phyloP scores from a whole-genome alignment of 176 grass and related monocot genomes.

The Carex pumila region DNA sequence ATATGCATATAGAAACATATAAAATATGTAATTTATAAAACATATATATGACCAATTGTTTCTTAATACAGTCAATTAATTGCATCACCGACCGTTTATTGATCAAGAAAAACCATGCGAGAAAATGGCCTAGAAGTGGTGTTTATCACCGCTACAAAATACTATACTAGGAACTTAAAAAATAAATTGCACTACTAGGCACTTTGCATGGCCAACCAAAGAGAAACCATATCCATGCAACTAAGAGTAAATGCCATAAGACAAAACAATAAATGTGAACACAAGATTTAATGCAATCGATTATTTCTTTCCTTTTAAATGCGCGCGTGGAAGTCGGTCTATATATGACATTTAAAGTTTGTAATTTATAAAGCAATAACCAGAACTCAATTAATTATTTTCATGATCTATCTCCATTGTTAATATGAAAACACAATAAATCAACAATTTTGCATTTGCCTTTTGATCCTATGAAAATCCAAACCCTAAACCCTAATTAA shows the following conservation, averaged over 20 bases:
- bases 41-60: not conserved
- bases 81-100: not conserved
- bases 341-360: not conserved
- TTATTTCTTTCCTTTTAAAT: not conserved
- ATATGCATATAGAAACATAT: not conserved
- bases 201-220: conserved; percentile 17
- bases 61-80: not conserved
- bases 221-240: conserved; percentile 13
- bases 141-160: not conserved
- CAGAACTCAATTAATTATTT: not conserved
- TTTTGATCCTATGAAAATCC: not conserved
- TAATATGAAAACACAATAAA: not conserved
- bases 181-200: conserved; percentile 13
- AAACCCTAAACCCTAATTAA: not conserved
- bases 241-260: not conserved
- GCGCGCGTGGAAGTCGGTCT: not conserved
- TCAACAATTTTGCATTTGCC: not conserved
- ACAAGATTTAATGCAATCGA: not conserved
- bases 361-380: not conserved
- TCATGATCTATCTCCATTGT: not conserved
- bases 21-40: not conserved
- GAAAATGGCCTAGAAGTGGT: conserved; percentile 4
- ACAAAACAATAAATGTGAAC: not conserved
- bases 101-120: not conserved
- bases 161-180: not conserved